Conservation (phyloP, 164 flowering plant species). For the Magnolia changhungtana region DNA sequence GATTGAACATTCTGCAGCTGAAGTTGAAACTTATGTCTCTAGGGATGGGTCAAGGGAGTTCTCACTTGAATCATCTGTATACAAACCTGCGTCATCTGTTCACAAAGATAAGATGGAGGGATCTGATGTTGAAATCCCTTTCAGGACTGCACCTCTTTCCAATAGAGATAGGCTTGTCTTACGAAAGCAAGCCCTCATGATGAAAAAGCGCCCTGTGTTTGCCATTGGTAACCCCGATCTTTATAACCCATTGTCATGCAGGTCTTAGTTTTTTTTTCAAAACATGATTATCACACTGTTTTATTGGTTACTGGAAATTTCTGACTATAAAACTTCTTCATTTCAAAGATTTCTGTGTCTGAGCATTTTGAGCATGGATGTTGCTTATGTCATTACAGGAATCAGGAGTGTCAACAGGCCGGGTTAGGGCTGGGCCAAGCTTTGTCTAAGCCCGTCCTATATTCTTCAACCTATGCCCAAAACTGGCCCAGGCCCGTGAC, state of each 20-base stretch:
- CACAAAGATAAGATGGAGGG: slow-evolving; percentile 1
- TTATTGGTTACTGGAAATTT: background rate
- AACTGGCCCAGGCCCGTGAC: too few relatives aligned
- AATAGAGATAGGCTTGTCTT: slow-evolving; percentile 84
- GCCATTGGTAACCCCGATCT: slow-evolving; percentile 65
- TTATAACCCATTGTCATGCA: background rate
- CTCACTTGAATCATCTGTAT: slow-evolving; percentile 12
- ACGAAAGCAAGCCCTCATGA: slow-evolving; percentile 76
- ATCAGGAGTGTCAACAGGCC: too few relatives aligned
- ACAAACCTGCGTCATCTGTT: slow-evolving; percentile 13
- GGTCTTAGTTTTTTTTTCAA: background rate
- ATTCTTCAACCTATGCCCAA: too few relatives aligned
- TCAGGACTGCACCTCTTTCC: slow-evolving; percentile 45
- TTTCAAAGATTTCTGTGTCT: background rate
- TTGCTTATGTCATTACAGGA: too few relatives aligned
- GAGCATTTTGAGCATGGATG: background rate
- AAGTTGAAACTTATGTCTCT: slow-evolving; percentile 12
- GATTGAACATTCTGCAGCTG: slow-evolving; percentile 9
- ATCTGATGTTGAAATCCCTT: slow-evolving; percentile 13
- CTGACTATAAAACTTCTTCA: background rate
- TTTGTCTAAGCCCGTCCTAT: too few relatives aligned
- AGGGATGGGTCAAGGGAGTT: slow-evolving; percentile 16
- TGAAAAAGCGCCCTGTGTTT: slow-evolving; percentile 75
- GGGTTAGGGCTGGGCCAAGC: too few relatives aligned
- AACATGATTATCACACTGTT: background rate